Conservation (phyloP, 1,284 basidiomycete genomes). For the Gymnopus androsaceus region DNA sequence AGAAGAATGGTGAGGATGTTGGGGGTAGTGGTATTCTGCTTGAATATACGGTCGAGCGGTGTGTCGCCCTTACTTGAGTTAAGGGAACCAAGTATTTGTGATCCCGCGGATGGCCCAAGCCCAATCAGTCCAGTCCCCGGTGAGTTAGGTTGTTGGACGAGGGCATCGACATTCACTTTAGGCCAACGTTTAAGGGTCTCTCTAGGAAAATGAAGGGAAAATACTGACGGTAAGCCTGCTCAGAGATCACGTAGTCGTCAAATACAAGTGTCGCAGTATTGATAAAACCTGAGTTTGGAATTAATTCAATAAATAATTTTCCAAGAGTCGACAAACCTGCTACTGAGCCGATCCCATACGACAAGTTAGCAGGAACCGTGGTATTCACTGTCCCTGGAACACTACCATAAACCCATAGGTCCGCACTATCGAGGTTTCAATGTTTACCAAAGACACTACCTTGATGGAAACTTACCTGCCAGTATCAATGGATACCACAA, state of each 20-base stretch:
- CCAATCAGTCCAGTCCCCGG: conserved; percentile 1
- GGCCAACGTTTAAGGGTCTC: neutral
- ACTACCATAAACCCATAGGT: conserved; percentile 1
- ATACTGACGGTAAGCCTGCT: conserved; percentile 8
- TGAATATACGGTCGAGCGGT: conserved; percentile 6
- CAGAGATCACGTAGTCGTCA: neutral
- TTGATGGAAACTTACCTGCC: conserved; percentile 1
- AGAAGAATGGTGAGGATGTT: conserved; percentile 6
- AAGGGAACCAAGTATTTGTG: neutral
- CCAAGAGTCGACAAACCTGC: neutral
- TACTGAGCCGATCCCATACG: neutral
- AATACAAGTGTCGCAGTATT: neutral
- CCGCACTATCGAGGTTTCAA: neutral
- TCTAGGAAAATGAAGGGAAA: too few relatives aligned
- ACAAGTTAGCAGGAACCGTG: neutral
- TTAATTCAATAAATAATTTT: neutral
- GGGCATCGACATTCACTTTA: neutral
- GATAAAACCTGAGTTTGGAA: neutral
- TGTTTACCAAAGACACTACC: neutral
- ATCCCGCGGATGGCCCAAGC: neutral
- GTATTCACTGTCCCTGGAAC: neutral
- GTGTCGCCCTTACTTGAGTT: neutral
- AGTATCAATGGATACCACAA: conserved; percentile 6
- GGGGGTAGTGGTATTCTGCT: conserved; percentile 3
- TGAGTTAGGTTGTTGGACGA: neutral